Base-by-base conservation (phyloP, 768 basidiomycete genomes). In the Mycena galericulata region DNA sequence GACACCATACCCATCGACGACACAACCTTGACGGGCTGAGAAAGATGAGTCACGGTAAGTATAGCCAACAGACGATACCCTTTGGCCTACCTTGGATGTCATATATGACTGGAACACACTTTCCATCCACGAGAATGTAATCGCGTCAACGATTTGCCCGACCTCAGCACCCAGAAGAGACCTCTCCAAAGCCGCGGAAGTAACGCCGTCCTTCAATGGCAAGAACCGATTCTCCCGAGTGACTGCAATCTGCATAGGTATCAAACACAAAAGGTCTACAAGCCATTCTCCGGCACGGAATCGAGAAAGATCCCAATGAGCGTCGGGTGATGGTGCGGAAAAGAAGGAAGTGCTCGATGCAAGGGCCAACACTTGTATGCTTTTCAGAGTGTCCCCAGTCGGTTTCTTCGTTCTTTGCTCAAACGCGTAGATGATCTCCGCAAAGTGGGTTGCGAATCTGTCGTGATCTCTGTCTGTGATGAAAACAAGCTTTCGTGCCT, bases 111-210 rank as follows among this genome's bases (percentile, higher is more conserved):
- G 85, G 67, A 90, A 88, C 18, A 90, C 78, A 2, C 86, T 86
- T 68, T 90, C 90, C 32, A 90, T 90, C 90, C 89, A 90, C 1
- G 88, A 89, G 59, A 90, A 84, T 1, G 87, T 84, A 6, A 90
- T 73, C 51, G 67, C 80, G 60, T 90, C 86, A 17, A 89, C 86
- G 30, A 90, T 87, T n/a, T 80, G 81, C 29, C 81, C 83, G 29
- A 90, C 85, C 49, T 88, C 86, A 0, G 89, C 89, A 10, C 89
- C 90, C 5, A 90, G 79, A 24, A 91, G 75, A 0, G 84, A 80
- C 58, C 80, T 81, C 70, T 90, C 89, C 30, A 86, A 75, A 18
- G 84, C 82, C 0, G 83, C 69, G 0, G 88, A 89, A 43, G 78
- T 81, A 0, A 89, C 82, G 7, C 79, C 77, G 71, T 90, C 88